Evolutionary conservation across 768 basidiomycete species (phyloP).

Genomic region (Favolaschia claudopus): DNA sequence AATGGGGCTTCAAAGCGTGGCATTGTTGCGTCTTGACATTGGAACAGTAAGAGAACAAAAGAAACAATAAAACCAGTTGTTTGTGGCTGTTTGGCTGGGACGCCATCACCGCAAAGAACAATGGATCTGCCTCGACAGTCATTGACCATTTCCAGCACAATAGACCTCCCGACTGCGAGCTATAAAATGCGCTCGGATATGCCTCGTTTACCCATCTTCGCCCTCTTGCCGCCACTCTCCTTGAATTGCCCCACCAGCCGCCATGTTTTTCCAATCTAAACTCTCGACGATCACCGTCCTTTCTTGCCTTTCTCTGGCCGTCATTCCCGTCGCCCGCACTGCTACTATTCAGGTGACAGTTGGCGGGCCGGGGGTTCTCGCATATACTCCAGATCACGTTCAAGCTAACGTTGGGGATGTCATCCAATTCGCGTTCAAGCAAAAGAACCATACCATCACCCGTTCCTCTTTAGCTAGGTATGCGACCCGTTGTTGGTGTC

Average conservation of each 20-base stretch:
- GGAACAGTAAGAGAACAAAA: no score
- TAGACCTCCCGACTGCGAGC: not conserved
- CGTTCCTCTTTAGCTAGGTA: slow-evolving; percentile 55
- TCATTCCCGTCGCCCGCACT: slow-evolving; percentile 42
- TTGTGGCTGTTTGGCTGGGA: no score
- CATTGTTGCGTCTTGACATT: no score
- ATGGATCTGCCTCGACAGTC: no score
- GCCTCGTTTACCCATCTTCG: not conserved
- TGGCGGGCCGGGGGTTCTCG: slow-evolving; percentile 51
- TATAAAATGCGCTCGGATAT: not conserved
- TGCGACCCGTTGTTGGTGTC: not conserved
- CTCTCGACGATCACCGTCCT: slow-evolving; percentile 27
- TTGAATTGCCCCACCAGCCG: slow-evolving; percentile 5
- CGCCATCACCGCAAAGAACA: no score
- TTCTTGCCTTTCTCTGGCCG: slow-evolving; percentile 35
- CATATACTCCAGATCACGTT: slow-evolving; percentile 44
- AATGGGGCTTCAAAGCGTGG: no score
- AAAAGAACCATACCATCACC: slow-evolving; percentile 67
- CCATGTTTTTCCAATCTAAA: slow-evolving; percentile 30
- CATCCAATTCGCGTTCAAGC: slow-evolving; percentile 59
- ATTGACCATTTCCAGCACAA: no score
- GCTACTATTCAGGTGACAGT: slow-evolving; percentile 54
- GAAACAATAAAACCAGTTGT: no score
- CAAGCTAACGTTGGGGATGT: slow-evolving; percentile 14
- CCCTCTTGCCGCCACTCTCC: slow-evolving; percentile 17